A percentile compares a stretch with the other conserved stretches of the same genome.
These are phyloP conservation scores for Talaromyces stipitatus DNA, from an alignment of 495 filamentous ascomycete species.

Conservation along the genomic window DNA sequence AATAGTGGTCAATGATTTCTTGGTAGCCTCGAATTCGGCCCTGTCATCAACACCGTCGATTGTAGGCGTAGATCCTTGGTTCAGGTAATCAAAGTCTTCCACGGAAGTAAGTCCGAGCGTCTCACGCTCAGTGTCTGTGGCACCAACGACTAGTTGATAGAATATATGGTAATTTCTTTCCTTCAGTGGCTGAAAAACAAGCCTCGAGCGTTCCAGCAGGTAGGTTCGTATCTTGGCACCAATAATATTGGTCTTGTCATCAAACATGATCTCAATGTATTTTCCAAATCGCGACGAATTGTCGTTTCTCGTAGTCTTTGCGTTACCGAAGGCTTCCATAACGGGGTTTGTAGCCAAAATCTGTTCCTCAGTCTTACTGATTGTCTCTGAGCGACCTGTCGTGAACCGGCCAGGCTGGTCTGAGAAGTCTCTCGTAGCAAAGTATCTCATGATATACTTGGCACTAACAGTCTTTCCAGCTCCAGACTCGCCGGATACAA, in stretches of 20 bases:
- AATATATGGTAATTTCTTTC: constrained; percentile 99
- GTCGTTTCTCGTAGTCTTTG: constrained; percentile 97
- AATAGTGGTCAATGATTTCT: constrained; percentile 78
- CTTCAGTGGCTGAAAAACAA: constrained; percentile 97
- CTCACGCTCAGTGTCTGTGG: constrained; percentile 74
- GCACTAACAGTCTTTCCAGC: constrained; percentile 98
- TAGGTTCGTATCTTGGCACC: constrained; percentile 96
- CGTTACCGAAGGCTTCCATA: constrained; percentile 99
- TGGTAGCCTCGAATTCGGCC: constrained; percentile 82
- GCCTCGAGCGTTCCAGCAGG: constrained; percentile 85
- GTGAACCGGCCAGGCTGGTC: constrained; percentile 74
- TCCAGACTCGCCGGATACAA: constrained; percentile 97
- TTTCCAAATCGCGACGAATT: constrained; percentile 99
- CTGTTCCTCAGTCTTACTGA: constrained; percentile 97
- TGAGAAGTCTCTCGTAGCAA: constrained; percentile 92
- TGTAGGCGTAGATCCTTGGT: constrained; percentile 82
- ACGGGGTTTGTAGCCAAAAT: constrained; percentile 98
- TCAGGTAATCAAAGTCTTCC: constrained; percentile 92
- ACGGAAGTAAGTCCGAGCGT: constrained; percentile 68
- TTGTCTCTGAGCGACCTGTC: constrained; percentile 73
- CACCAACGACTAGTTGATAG: constrained; percentile 94
- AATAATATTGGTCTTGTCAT: constrained; percentile 91
- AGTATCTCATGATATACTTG: constrained; percentile 99
- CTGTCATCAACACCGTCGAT: constrained; percentile 97
- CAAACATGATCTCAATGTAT: constrained; percentile 99